phyloP scores from a whole-genome alignment of 371 early-diverging fungal species.

The Mortierella sp. region DNA sequence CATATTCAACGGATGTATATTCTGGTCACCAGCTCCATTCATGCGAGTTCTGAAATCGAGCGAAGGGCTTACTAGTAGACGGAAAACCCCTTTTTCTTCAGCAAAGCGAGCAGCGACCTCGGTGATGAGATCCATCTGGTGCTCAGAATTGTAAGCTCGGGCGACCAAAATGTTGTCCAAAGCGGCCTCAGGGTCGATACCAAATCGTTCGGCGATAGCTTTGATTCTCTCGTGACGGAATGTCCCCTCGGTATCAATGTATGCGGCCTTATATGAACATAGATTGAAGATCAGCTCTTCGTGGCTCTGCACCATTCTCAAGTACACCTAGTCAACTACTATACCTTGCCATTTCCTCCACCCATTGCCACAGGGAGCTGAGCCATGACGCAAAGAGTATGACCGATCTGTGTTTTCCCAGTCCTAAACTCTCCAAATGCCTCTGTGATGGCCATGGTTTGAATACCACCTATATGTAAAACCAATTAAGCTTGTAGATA shows the following conservation, averaged over 20 bases:
- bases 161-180: slow-evolving; percentile 81
- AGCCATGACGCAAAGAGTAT: slow-evolving; percentile 83
- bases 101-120: slow-evolving; percentile 80
- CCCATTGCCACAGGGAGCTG: slow-evolving; percentile 75
- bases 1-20: no score
- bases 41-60: no score
- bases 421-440: slow-evolving; percentile 86
- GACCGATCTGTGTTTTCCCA: slow-evolving; percentile 87
- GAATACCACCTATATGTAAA: slow-evolving; percentile 80
- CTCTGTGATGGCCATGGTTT: slow-evolving; percentile 92
- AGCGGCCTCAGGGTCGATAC: slow-evolving; percentile 72
- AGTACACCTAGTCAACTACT: not conserved
- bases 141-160: slow-evolving; percentile 86
- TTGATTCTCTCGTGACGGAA: slow-evolving; percentile 85
- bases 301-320: not conserved
- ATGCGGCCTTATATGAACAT: slow-evolving; percentile 62
- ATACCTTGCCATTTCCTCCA: slow-evolving; percentile 79
- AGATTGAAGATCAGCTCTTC: not conserved
- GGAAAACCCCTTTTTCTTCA: slow-evolving; percentile 76
- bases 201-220: slow-evolving; percentile 83
- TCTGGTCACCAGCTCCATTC: no score
- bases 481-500: not conserved
- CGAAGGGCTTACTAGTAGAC: slow-evolving; percentile 64
- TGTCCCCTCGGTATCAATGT: slow-evolving; percentile 86
- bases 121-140: slow-evolving; percentile 84